Evolutionary conservation across 2,329 filamentous ascomycete species (phyloP), one percentile per base, ranked within the genome.

Genomic region (Epichloe gansuensis): DNA sequence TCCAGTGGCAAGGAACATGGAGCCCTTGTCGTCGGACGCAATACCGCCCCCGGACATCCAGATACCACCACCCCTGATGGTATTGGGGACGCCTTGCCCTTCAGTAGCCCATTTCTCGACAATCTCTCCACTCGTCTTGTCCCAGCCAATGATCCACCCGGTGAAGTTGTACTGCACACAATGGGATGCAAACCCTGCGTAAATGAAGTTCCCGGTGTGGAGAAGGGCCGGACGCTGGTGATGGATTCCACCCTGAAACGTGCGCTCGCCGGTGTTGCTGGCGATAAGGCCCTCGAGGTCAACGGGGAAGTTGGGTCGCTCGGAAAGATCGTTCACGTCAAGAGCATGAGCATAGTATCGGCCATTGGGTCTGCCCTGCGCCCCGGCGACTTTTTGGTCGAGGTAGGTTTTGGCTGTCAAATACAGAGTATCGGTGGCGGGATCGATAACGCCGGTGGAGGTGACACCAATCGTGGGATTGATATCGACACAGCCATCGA

Each of bases 91-190:
- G 1, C 70, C 70, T 7, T 66, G 60, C 1, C 69, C 66, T 45
- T 73, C 65, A 7, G 68, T 72, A 1, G 72, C 66, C 57, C 65
- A 75, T 5, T 59, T 58, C 57, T 70, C 68, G 17, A 71, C 67
- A 31, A 67, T 55, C 21, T 64, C 57, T 13, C 67, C 67, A 0
- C 62, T 66, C 0, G 65, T 68, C 53, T 73, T 71, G 60, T 75
- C 68, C 58, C 73, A 69, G 3, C 74, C 73, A 41, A 78, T 66
- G 41, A 78, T 64, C 65, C 71, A 73, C 25, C 75, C 74, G 1
- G 75, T 77, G 55, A 78, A 78, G 58, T 80, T 77, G 60, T 73
- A 80, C 51, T 74, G 68, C 25, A 77, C 76, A 48, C 76, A 80
- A 54, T 79, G 73, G 9, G 74, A 76, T 0, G 74, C 76, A 54